Base-by-base conservation (phyloP, 805 yeast species). In the Starmerella apis region DNA sequence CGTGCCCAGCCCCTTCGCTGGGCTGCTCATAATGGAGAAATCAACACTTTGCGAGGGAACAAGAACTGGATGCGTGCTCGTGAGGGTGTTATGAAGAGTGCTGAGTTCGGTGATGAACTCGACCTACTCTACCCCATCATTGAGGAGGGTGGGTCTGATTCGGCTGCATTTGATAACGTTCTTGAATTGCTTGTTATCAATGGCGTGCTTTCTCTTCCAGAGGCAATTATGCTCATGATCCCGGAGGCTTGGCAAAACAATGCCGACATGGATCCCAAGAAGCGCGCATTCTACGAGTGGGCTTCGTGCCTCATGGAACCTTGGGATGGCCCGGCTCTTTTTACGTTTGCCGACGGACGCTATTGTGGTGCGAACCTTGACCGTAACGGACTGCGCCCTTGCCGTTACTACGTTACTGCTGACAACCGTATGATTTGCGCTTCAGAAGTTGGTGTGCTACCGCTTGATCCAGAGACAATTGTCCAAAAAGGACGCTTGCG, bases 271-370 rank as follows among this genome's bases (percentile, higher is more conserved):
- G 96, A 90, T 66, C 86, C 94, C 49, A 81, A 83, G 67, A 84
- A 88, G 71, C 80, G 77, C 61, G 96, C 97, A 0, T 90, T 94
- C 69, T 90, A 90, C 71, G 96, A 92, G 68, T 90, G 97, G 97
- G 97, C 96, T 43, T 95, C 97, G 11, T 87, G 96, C 70, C 71
- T 90, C 57, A 92, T 92, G 96, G 98, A 90, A 71, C 97, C 97
- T 8, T 90, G 98, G 98, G 98, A 90, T 70, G 98, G 98, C 57
- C 98, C 98, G 18, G 97, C 97, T 31, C 72, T 92, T 59, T 85
- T 90, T 72, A 87, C 95, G 27, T 92, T 90, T 68, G 90, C 96
- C 32, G 97, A 90, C 68, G 96, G 95, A 59, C 78, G 97, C 61
- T 90, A 86, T 76, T 86, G 96, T 71, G 98, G 98, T 73, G 98